These are phyloP conservation scores for Candida incommunis DNA, from an alignment of 805 yeast species.

Conservation along the genomic window DNA sequence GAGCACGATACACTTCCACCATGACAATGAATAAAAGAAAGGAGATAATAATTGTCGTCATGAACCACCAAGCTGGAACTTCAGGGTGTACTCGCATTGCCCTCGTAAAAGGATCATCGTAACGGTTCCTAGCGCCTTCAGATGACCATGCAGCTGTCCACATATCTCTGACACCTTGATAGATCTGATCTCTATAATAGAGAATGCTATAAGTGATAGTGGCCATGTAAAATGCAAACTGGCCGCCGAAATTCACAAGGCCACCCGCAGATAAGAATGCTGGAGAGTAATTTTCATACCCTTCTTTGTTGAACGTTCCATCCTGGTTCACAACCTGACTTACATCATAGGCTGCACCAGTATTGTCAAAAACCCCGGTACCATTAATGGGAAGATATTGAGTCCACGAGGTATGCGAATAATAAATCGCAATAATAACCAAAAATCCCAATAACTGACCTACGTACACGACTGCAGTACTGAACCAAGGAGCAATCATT, in stretches of 20 bases:
- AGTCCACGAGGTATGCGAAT: slow-evolving; percentile 36
- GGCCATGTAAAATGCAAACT: slow-evolving; percentile 42
- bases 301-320: slow-evolving; percentile 29
- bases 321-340: slow-evolving; percentile 32
- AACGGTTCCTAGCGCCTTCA: slow-evolving; percentile 18
- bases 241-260: slow-evolving; percentile 42
- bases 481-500: slow-evolving; percentile 31
- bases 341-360: slow-evolving; percentile 30
- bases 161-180: slow-evolving; percentile 4
- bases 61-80: slow-evolving; percentile 47
- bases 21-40: slow-evolving; percentile 32
- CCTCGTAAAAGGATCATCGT: slow-evolving; percentile 39
- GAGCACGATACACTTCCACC: slow-evolving; percentile 21
- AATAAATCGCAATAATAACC: slow-evolving; percentile 23
- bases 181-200: slow-evolving; percentile 13
- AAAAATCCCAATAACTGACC: slow-evolving; percentile 25
- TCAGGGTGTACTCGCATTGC: slow-evolving; percentile 46
- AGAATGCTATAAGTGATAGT: slow-evolving; percentile 30
- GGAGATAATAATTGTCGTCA: slow-evolving; percentile 25
- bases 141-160: slow-evolving; percentile 6
- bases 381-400: slow-evolving; percentile 39
- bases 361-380: slow-evolving; percentile 26
- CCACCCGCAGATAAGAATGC: slow-evolving; percentile 56
- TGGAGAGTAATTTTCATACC: slow-evolving; percentile 46
- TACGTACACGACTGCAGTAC: slow-evolving; percentile 19